Base-by-base conservation (phyloP, 805 yeast genomes). In the Starmera amethionina region DNA sequence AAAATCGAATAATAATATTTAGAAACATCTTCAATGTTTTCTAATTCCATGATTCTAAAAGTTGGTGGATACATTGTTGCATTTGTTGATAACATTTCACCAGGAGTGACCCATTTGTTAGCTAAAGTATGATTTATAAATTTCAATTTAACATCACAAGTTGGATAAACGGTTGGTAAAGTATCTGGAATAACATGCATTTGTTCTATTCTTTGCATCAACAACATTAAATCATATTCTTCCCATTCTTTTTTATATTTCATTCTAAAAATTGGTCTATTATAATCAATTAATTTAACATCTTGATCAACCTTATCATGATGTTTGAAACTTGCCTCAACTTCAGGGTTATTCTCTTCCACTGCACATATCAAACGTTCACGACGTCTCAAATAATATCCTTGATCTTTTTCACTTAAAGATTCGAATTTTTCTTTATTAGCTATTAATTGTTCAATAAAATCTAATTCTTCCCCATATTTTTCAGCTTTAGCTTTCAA, bases 131-230 rank as follows among this genome's bases (percentile, higher is more conserved):
- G 77, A 54, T 79, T 84, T 5, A 88, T 80, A 56, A 89, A 89
- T 62, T 77, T 78, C 35, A 93, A 54, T 35, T 74, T 68, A 6
- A 90, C 84, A 39, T 83, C 87, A 14, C 76, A 90, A 46, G 70
- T 64, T 15, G 97, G 97, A 9, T 73, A 79, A 42, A 93, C 62
- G 2, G 97, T 88, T 25, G 97, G 93, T 59, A 93, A 58, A 4
- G 97, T 89, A 58, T 93, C 98, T 13, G 98, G 98, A 43, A 93
- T 84, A 34, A 86, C 86, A 34, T 73, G 73, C 49, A 87, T 65
- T 42, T 82, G 78, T 64, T 93, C 98, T 40, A 93, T 63, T 66
- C 97, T 78, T 65, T 93, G 97, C 93, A 93, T 86, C 40, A 81
- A 67, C 39, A 86, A 56, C 85, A 87, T 82, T 60, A 77, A 75